Base-by-base conservation (phyloP, 495 filamentous ascomycete species). In the Geopyxis carbonaria region DNA sequence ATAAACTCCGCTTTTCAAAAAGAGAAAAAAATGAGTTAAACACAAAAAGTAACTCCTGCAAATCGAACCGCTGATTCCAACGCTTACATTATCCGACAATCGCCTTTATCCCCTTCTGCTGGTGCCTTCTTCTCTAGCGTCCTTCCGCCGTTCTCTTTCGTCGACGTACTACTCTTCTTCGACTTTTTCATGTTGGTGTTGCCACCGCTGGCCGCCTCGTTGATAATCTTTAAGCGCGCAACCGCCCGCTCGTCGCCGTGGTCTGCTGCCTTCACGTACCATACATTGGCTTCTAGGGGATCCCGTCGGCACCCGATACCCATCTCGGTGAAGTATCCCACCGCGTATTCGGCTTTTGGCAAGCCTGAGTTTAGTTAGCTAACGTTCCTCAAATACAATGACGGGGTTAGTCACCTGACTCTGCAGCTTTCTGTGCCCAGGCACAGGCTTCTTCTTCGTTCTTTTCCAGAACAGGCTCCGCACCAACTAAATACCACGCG, bases 251-350 rank as follows among this genome's bases (percentile, higher is more conserved):
- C 78, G 46, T 95, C 87, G 30, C 87, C 89, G 30, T 84, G 75
- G 42, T 92, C 89, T 7, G 89, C 91, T 2, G 89, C 87, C 57
- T 80, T 80, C 37, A 95, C 91, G 54, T 99, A 99, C 91, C 87
- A 95, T 5, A 93, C 80, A 50, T 95, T 95, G 39, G 89, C 87
- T 55, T 94, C 83, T 43, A 99, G 68, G 2, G 84, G 74, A 56
- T 99, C 89, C 15, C 85, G 75, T 4, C 84, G 78, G 57, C 82
- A 92, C 16, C 89, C 89, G 44, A 99, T 93, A 36, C 89, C 89
- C 78, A 86, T 92, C 61, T 99, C 89, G 6, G 83, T 94, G 59
- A 99, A 99, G 62, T 93, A 99, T 11, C 85, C 89, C 13, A 87
- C 71, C 1, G 91, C 83, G 47, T 95, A 99, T 57, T 95, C 71